Percentiles rank a stretch among this genome's conserved stretches.
phyloP scores from a whole-genome alignment of 495 filamentous ascomycete genomes.

The Penicillium riverlandense region DNA sequence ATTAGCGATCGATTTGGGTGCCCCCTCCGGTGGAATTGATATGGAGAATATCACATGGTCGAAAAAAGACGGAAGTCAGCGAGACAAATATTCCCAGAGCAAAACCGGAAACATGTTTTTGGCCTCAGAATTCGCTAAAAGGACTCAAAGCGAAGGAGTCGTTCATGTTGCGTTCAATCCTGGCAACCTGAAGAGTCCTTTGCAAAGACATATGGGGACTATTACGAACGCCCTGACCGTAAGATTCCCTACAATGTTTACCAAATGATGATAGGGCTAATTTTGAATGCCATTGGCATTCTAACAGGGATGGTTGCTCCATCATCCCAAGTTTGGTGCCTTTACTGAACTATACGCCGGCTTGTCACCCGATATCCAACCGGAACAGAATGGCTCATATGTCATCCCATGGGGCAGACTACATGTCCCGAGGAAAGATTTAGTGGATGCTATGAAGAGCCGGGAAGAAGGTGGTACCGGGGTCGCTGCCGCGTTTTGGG shows the following conservation, averaged over 20 bases:
- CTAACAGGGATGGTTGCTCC: not conserved
- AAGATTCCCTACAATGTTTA: not conserved
- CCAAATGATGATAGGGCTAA: not conserved
- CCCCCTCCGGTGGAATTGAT: slow-evolving; percentile 2
- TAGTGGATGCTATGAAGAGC: not conserved
- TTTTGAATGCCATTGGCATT: not conserved
- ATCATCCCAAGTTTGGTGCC: not conserved
- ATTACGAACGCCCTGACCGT: not conserved
- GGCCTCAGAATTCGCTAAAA: slow-evolving; percentile 24
- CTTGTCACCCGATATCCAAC: not conserved
- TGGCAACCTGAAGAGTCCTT: slow-evolving; percentile 12
- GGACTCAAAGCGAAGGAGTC: not conserved
- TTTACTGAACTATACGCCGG: not conserved
- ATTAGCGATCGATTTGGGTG: slow-evolving; percentile 7
- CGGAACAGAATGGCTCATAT: not conserved
- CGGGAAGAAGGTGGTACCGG: not conserved
- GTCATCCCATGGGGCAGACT: not conserved
- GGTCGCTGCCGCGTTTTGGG: not conserved
- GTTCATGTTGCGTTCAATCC: slow-evolving; percentile 67
- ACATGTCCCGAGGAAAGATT: not conserved
- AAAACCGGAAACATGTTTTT: slow-evolving; percentile 38
- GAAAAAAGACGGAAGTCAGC: not conserved
- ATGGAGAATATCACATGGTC: not conserved
- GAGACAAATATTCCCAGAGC: slow-evolving; percentile 23
- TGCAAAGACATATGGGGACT: not conserved